phyloP scores from a whole-genome alignment of 208 protist genomes.

The Leishmania mexicana region DNA sequence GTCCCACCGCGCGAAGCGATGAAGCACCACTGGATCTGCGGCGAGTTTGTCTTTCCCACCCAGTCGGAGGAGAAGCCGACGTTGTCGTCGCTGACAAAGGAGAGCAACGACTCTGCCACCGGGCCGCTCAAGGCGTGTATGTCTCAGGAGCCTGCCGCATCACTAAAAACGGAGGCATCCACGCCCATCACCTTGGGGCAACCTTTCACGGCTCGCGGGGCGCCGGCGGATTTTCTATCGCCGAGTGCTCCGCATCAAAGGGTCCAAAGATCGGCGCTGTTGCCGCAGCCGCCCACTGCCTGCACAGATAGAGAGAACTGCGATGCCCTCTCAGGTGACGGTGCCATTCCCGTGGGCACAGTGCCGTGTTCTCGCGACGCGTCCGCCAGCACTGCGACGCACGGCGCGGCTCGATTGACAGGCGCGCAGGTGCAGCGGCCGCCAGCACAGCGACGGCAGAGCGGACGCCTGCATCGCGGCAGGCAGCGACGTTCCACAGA shows the following conservation, averaged over 20 bases:
- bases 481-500: slow-evolving; percentile 20
- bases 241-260: background rate
- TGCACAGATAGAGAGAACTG: background rate
- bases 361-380: background rate
- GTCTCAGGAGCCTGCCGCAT: background rate
- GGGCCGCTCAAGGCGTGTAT: background rate
- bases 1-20: slow-evolving; percentile 64
- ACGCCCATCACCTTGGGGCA: background rate
- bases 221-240: background rate
- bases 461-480: background rate
- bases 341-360: background rate
- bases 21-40: slow-evolving; percentile 73
- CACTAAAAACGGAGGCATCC: background rate
- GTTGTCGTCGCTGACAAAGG: background rate
- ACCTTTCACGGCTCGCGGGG: background rate
- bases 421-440: background rate
- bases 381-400: background rate
- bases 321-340: background rate
- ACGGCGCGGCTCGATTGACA: slow-evolving; percentile 4
- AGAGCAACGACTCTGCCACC: background rate
- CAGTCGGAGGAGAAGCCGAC: background rate
- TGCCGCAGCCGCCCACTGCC: background rate
- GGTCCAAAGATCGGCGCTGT: background rate
- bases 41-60: slow-evolving; percentile 52
- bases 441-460: slow-evolving; percentile 6